Evolutionary conservation across 257 asterid genomes (phyloP).

Genomic region (Solanum peruvianum): DNA sequence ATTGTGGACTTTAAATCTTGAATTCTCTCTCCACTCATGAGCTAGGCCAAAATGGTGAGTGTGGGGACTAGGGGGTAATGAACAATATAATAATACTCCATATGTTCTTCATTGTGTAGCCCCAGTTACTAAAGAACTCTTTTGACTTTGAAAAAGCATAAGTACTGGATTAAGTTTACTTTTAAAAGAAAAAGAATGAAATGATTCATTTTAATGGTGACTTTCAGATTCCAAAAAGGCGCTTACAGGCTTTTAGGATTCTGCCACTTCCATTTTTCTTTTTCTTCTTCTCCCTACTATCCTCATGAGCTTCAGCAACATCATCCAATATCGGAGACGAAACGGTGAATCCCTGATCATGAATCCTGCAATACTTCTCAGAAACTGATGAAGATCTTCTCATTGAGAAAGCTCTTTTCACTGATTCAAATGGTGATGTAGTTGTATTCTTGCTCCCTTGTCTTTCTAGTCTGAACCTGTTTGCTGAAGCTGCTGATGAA

Average conservation of each 20-base stretch:
- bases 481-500: constrained; percentile 9
- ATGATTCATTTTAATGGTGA: background rate
- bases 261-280: constrained; percentile 12
- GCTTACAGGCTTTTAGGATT: constrained; percentile 39
- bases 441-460: background rate
- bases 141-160: background rate
- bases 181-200: background rate
- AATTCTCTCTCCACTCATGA: background rate
- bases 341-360: constrained; percentile 23
- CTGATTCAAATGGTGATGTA: constrained; percentile 7
- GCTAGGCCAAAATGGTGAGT: background rate
- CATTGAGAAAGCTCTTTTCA: constrained; percentile 23
- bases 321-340: constrained; percentile 5
- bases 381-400: constrained; percentile 38
- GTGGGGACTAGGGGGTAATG: background rate
- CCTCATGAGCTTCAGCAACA: background rate
- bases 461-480: background rate
- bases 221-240: constrained; percentile 22
- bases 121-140: background rate
- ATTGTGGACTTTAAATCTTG: background rate
- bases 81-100: background rate
- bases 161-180: background rate
- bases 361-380: constrained; percentile 41
- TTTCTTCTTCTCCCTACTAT: background rate
- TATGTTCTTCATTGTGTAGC: background rate